phyloP scores from a whole-genome alignment of 2,329 filamentous ascomycete species.

The Paecilomyces sp. region DNA sequence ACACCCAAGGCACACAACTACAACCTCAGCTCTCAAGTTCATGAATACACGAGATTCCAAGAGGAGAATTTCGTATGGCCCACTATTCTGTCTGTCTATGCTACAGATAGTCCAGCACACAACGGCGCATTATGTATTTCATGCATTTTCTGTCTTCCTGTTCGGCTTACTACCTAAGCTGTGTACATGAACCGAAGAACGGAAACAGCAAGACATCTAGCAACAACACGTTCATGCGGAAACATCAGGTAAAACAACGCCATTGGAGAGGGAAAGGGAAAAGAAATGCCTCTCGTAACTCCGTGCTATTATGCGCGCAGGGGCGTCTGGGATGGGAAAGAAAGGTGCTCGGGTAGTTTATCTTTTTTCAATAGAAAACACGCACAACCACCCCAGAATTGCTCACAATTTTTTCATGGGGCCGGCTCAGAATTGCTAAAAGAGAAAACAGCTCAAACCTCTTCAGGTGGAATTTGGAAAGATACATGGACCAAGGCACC shows the following conservation, averaged over 20 bases:
- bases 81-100: not conserved
- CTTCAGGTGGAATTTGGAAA: conserved; percentile 14
- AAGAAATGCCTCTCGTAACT: conserved; percentile 11
- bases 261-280: conserved; percentile 1
- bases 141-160: conserved; percentile 4
- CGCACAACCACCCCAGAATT: conserved; percentile 16
- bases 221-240: conserved; percentile 1
- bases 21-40: not conserved
- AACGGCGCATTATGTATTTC: not conserved
- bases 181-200: conserved; percentile 6
- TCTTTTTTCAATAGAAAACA: conserved; percentile 10
- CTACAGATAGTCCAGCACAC: not conserved
- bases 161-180: conserved; percentile 4
- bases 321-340: conserved; percentile 11
- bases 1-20: not conserved
- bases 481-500: conserved; percentile 24
- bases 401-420: conserved; percentile 23
- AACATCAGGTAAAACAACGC: conserved; percentile 1
- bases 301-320: conserved; percentile 15
- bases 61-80: not conserved
- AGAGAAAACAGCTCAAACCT: conserved; percentile 4
- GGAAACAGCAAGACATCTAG: conserved; percentile 1
- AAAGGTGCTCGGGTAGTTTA: conserved; percentile 18
- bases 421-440: conserved; percentile 11
- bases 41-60: not conserved